Evolutionary conservation across 1,139 yeast species (phyloP), one percentile per base, ranked within the genome.

Genomic region (Yarrowia galli): DNA sequence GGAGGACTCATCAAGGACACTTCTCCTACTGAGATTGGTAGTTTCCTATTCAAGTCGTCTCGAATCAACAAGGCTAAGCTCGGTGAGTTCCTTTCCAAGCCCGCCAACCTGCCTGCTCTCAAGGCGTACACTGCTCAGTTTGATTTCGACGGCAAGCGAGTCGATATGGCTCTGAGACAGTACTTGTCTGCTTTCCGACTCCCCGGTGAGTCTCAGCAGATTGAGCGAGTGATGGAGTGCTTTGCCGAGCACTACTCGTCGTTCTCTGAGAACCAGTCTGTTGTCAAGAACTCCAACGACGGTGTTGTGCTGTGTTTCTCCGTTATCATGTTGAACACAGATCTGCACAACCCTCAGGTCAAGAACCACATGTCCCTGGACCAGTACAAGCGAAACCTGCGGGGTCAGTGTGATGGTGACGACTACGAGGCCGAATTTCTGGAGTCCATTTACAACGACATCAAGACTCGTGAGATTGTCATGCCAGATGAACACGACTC

Each of bases 131-230:
- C 95, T 71, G 81, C 82, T 4, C 79, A 87, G 68, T 89, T 93
- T 77, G 96, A 93, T 70, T 95, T 93, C 75, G 79, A 83, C 45
- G 89, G 86, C 60, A 81, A 90, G 72, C 84, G 99, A 73, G 92
- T 96, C 1, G 99, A 96, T 77, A 98, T 95, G 77, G 98, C 98
- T 0, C 81, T 96, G 69, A 84, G 99, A 73, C 84, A 91, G 67
- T 78, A 96, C 70, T 82, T 96, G 72, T 89, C 91, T 67, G 85
- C 91, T 18, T 95, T 96, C 75, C 85, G 99, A 77, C 83, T 96
- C 68, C 99, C 99, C 0, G 99, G 99, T 66, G 99, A 96, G 78
- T 89, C 98, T 0, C 98, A 92, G 75, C 97, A 92, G 76, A 95
- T 96, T 76, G 98, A 93, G 77, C 85, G 97, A 74, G 86, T 95